A percentile compares a stretch with the other conserved stretches of the same genome.
These are phyloP conservation scores for Maudiozyma turicensis DNA, from an alignment of 805 yeast species.

Conservation along the genomic window DNA sequence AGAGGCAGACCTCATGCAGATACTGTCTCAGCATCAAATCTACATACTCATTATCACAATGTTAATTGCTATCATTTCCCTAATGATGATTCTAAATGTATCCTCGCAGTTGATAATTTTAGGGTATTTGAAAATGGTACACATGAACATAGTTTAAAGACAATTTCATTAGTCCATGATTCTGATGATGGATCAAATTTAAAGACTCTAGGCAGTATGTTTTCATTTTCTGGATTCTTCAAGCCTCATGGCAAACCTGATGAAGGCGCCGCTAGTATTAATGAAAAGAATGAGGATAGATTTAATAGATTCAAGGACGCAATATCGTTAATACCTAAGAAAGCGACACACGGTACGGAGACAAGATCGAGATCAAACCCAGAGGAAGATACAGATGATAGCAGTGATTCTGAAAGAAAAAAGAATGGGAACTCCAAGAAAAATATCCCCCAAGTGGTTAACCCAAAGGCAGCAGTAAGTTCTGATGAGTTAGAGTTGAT, in stretches of 20 bases:
- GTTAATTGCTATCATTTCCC: neutral
- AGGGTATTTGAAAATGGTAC: conserved; percentile 22
- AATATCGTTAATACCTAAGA: conserved; percentile 9
- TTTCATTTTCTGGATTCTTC: conserved; percentile 19
- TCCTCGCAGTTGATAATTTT: conserved; percentile 19
- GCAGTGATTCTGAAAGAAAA: neutral
- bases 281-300: conserved; percentile 3
- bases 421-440: neutral
- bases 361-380: neutral
- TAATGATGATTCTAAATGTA: conserved; percentile 9
- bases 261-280: conserved; percentile 2
- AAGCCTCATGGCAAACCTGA: conserved; percentile 11
- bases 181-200: neutral
- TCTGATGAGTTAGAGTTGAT: conserved; percentile 41
- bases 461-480: conserved; percentile 38
- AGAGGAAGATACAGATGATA: neutral
- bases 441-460: conserved; percentile 15
- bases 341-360: neutral
- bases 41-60: conserved; percentile 5
- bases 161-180: conserved; percentile 12
- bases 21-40: conserved; percentile 17
- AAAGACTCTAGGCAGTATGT: conserved; percentile 4
- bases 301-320: conserved; percentile 7
- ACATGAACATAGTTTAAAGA: conserved; percentile 23
- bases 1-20: conserved; percentile 18